Evolutionary conservation across 768 basidiomycete genomes (phyloP).

Genomic region (Russula virescens): DNA sequence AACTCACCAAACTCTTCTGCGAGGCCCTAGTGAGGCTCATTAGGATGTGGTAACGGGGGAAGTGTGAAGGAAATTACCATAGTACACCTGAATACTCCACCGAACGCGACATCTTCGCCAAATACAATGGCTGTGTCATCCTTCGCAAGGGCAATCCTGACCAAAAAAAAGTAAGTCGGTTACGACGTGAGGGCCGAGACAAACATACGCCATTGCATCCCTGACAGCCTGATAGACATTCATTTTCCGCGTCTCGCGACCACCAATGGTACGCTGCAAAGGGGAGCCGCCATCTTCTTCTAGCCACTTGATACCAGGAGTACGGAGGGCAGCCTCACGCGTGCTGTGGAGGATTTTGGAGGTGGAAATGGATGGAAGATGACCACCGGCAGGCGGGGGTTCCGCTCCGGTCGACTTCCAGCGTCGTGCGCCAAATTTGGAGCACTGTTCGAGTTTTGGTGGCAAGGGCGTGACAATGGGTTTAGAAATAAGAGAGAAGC

Average conservation of each 20-base stretch:
- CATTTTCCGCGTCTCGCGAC: conserved; percentile 90
- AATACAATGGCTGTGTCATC: conserved; percentile 88
- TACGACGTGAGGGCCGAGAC: conserved; percentile 1
- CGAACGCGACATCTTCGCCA: conserved; percentile 89
- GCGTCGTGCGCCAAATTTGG: conserved; percentile 14
- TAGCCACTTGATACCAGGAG: conserved; percentile 66
- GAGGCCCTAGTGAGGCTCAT: conserved; percentile 50
- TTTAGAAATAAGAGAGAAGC: neutral
- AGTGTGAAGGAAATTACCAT: conserved; percentile 48
- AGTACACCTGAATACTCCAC: conserved; percentile 91
- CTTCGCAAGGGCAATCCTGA: conserved; percentile 73
- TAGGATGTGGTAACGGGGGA: neutral
- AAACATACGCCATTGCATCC: conserved; percentile 75
- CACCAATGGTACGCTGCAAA: conserved; percentile 49
- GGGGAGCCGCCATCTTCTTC: conserved; percentile 50
- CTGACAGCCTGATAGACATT: conserved; percentile 91
- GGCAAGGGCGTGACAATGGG: neutral
- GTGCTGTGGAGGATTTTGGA: conserved; percentile 60
- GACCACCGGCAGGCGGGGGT: conserved; percentile 75
- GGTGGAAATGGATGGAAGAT: conserved; percentile 64
- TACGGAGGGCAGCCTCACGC: conserved; percentile 64
- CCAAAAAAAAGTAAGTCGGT: neutral
- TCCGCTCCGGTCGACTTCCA: conserved; percentile 38
- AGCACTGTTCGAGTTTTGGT: conserved; percentile 5
- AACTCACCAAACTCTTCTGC: conserved; percentile 85